phyloP scores from a whole-genome alignment of 208 protist genomes.

The Acanthamoeba culbertsoni region DNA sequence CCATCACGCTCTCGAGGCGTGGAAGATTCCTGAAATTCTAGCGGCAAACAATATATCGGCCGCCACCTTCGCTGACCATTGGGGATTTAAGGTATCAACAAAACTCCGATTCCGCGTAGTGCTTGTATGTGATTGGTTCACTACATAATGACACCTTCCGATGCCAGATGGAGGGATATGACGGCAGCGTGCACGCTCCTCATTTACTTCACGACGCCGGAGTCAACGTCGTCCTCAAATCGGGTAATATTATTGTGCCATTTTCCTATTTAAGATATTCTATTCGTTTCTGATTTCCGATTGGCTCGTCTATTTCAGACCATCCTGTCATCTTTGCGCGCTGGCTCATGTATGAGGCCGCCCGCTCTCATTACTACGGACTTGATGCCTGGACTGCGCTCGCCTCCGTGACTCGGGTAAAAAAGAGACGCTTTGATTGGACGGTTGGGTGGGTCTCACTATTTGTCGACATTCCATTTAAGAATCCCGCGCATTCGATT shows the following conservation, averaged over 20 bases:
- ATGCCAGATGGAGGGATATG: conserved; percentile 51
- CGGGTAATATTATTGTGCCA: too few species aligned
- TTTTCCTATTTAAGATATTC: too few species aligned
- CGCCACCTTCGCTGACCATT: conserved; percentile 69
- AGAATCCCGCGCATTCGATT: conserved; percentile 51
- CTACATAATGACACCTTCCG: not conserved
- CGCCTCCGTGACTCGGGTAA: conserved; percentile 33
- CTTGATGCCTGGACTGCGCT: conserved; percentile 26
- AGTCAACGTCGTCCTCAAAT: conserved; percentile 59
- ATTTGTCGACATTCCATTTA: too few species aligned
- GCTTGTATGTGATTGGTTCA: too few species aligned
- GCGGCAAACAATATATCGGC: conserved; percentile 45
- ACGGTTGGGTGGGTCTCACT: too few species aligned
- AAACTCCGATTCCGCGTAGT: too few species aligned
- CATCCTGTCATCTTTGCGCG: conserved; percentile 65
- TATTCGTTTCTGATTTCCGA: too few species aligned
- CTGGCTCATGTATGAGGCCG: conserved; percentile 61
- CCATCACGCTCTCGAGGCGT: conserved; percentile 73
- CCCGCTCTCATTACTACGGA: conserved; percentile 65
- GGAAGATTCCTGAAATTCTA: conserved; percentile 66
- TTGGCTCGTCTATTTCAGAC: too few species aligned
- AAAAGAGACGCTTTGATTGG: too few species aligned
- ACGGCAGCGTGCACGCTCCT: conserved; percentile 62
- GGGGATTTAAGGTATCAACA: conserved; percentile 69
- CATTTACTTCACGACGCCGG: conserved; percentile 5